These are phyloP conservation scores for Geosmithia flava DNA, from an alignment of 2,329 filamentous ascomycete species.

Conservation along the genomic window DNA sequence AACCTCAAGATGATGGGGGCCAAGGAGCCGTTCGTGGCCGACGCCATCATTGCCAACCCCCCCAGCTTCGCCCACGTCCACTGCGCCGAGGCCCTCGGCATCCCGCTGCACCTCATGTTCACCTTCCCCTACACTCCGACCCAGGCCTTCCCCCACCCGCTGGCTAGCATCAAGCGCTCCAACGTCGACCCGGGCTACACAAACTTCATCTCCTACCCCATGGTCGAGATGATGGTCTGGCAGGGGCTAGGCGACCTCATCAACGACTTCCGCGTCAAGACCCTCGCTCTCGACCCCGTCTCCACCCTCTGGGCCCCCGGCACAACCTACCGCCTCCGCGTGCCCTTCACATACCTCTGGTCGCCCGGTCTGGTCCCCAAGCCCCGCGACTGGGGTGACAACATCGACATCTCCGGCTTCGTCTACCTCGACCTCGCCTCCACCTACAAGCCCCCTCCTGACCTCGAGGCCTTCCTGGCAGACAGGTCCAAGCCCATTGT, in stretches of 20 bases:
- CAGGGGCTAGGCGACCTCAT: constrained; percentile 74
- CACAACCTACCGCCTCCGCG: constrained; percentile 57
- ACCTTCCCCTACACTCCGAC: constrained; percentile 75
- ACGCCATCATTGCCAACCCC: constrained; percentile 79
- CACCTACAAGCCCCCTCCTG: constrained; percentile 43
- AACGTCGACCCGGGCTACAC: constrained; percentile 62
- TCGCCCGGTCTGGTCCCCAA: constrained; percentile 55
- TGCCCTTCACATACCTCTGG: constrained; percentile 67
- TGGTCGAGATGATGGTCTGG: constrained; percentile 85
- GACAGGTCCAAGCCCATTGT: constrained; percentile 45
- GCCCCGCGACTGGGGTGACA: constrained; percentile 53
- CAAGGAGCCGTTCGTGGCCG: constrained; percentile 51
- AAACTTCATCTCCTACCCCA: constrained; percentile 70
- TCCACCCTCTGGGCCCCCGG: constrained; percentile 69
- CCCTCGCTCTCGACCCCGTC: constrained; percentile 59
- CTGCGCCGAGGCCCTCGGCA: constrained; percentile 65
- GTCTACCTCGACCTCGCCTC: constrained; percentile 62
- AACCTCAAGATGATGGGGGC: constrained; percentile 55
- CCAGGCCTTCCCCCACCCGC: constrained; percentile 61
- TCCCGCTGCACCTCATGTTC: constrained; percentile 79
- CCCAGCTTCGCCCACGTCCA: constrained; percentile 69
- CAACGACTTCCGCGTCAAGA: constrained; percentile 60
- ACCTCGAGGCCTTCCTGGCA: constrained; percentile 42
- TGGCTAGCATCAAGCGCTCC: constrained; percentile 61
- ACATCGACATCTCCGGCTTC: constrained; percentile 67